phyloP scores from a whole-genome alignment of 2,329 filamentous ascomycete species.

The Fusarium protoensiforme region DNA sequence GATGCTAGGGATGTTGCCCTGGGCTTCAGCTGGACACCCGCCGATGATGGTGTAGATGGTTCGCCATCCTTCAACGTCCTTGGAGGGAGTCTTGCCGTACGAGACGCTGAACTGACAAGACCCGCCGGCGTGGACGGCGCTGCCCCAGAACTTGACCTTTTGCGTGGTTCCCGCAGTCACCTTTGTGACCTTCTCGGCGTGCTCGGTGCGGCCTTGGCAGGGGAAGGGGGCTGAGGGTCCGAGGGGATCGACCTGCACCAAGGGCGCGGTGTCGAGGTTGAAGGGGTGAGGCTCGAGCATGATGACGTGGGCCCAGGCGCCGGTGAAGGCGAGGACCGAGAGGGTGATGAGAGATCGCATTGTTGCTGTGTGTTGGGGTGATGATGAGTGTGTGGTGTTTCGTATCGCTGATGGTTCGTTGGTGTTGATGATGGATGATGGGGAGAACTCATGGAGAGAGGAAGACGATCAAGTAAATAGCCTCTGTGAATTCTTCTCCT shows the following conservation, averaged over 20 bases:
- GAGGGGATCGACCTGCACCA: conserved; percentile 36
- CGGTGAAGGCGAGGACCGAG: conserved; percentile 4
- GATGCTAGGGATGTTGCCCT: conserved; percentile 23
- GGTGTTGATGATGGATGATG: not conserved
- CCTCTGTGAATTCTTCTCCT: not conserved
- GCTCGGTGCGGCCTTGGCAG: conserved; percentile 35
- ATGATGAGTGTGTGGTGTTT: not conserved
- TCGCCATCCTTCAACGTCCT: conserved; percentile 32
- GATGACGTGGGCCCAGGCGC: conserved; percentile 31
- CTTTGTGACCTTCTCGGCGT: conserved; percentile 36
- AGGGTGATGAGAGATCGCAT: conserved; percentile 9
- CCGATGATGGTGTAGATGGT: conserved; percentile 42
- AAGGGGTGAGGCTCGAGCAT: conserved; percentile 45
- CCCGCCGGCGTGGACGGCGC: conserved; percentile 43
- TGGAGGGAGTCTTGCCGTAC: conserved; percentile 34
- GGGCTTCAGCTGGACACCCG: conserved; percentile 38
- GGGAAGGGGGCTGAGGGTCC: conserved; percentile 36
- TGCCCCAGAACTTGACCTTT: conserved; percentile 42
- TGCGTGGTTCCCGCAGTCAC: conserved; percentile 36
- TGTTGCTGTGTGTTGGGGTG: not conserved
- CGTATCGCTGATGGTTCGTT: not conserved
- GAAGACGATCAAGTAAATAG: not conserved
- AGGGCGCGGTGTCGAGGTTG: conserved; percentile 41
- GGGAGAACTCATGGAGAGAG: not conserved
- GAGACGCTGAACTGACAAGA: conserved; percentile 42